phyloP scores from a whole-genome alignment of 345 rosid species.

The Pugionium cornutum region DNA sequence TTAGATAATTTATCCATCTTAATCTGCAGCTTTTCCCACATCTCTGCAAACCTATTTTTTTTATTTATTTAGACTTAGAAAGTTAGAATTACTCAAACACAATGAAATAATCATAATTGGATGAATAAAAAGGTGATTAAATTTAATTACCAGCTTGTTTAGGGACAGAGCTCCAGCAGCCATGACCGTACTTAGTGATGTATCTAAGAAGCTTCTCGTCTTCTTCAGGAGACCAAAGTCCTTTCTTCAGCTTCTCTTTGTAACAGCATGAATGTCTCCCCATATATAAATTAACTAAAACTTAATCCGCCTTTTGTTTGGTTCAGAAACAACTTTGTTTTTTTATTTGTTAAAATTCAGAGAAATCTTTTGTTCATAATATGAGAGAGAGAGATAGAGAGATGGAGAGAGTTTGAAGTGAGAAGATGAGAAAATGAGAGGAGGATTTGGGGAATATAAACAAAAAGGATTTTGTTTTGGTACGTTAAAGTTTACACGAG shows the following conservation, averaged over 20 bases:
- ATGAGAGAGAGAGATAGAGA: constrained; percentile 24
- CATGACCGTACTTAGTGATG: constrained; percentile 90
- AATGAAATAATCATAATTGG: background rate
- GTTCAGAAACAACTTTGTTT: constrained; percentile 16
- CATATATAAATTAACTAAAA: constrained; percentile 39
- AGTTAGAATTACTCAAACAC: background rate
- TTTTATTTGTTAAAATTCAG: background rate
- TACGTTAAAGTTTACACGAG: constrained; percentile 36
- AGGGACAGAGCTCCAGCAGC: constrained; percentile 99
- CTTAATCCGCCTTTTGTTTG: no score
- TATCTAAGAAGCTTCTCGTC: constrained; percentile 90
- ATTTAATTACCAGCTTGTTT: constrained; percentile 69
- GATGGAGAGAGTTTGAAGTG: constrained; percentile 36
- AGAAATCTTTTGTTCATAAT: constrained; percentile 34
- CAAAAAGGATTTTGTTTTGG: constrained; percentile 35
- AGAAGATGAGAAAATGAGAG: constrained; percentile 45
- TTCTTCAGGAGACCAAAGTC: constrained; percentile 99
- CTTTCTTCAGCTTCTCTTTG: constrained; percentile 97
- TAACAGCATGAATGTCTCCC: constrained; percentile 96
- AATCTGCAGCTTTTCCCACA: constrained; percentile 98
- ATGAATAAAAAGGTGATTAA: background rate
- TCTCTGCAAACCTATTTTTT: constrained; percentile 70
- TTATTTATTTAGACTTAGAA: background rate
- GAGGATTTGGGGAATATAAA: constrained; percentile 43
- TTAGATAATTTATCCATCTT: constrained; percentile 92